Percentiles rank a stretch among this genome's conserved stretches.
These are phyloP conservation scores for Guadua angustifolia DNA, from an alignment of 176 grass and related monocot genomes.

Conservation along the genomic window DNA sequence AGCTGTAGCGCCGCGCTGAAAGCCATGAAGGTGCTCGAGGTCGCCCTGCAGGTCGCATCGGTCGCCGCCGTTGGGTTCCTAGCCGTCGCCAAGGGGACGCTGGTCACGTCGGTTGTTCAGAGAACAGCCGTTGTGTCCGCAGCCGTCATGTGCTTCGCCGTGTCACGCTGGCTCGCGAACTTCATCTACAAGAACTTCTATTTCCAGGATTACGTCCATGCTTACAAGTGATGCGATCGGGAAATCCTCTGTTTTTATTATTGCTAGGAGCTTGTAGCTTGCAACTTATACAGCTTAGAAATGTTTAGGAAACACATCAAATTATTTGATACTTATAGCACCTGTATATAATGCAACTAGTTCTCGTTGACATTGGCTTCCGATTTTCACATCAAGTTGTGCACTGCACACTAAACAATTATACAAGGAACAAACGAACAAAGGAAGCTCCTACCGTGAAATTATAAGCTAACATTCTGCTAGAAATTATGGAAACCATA, in stretches of 20 bases:
- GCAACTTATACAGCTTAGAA: neutral
- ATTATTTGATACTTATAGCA: neutral
- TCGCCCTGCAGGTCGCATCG: conserved; percentile 61
- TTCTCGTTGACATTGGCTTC: neutral
- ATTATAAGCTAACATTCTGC: neutral
- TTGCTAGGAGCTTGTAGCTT: conserved; percentile 7
- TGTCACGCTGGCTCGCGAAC: conserved; percentile 65
- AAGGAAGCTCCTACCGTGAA: neutral
- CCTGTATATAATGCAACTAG: conserved; percentile 34
- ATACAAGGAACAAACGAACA: neutral
- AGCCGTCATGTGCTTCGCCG: conserved; percentile 66
- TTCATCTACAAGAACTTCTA: conserved; percentile 92
- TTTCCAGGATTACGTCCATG: conserved; percentile 88
- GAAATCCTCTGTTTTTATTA: neutral
- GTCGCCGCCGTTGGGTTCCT: conserved; percentile 60
- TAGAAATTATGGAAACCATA: neutral
- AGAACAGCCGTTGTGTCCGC: conserved; percentile 40
- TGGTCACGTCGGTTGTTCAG: conserved; percentile 36
- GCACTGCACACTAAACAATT: neutral
- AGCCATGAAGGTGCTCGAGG: conserved; percentile 57
- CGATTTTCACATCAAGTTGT: neutral
- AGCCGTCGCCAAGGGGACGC: conserved; percentile 51
- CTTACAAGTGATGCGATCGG: conserved; percentile 58
- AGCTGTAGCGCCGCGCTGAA: conserved; percentile 70
- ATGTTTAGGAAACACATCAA: conserved; percentile 9